Evolutionary conservation across 1,284 basidiomycete species (phyloP), one percentile per base, ranked within the genome.

Genomic region (Austroboletus niveus): DNA sequence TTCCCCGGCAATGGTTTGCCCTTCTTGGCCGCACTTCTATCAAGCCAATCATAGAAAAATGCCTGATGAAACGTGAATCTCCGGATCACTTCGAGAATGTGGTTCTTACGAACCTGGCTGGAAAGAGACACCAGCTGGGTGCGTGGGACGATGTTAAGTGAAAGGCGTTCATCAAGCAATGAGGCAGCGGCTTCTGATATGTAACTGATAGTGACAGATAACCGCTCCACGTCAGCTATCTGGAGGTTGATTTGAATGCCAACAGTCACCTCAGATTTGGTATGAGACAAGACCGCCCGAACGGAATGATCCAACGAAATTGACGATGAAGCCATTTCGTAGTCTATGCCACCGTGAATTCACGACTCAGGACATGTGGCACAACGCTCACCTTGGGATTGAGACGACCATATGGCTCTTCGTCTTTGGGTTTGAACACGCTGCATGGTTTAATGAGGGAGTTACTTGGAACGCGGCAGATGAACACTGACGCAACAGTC

Each of bases 261-360:
- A 24, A 51, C 8, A 49, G 60, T 46, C 51, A 87, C 89, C 88
- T 91, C 27, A 92, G 72, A 68, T 93, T 92, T 20, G 92, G 92
- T 64, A 93, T 90, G 45, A 93, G 78, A 63, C 91, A 93, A 34
- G 86, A 80, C 40, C 92, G 77, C 17, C 92, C 91, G 60, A 93
- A 92, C n/a, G 86, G 87, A 61, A 89, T 89, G 47, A 91, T 82
- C 84, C 84, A 92, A 53, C 86, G 79, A 60, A 94, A 86, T 67
- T 91, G 85, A 55, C 90, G 80, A 70, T 94, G 92, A 14, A 93
- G 69, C 90, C 90, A 93, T 75, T 94, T 93, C n/a, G 87, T 91
- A 8, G 90, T 91, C 83, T 93, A 42, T 29, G 4, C 8, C 27
- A 15, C 40, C 24, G 8, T 66, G 44, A 54, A 49, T 24, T 42